Evolutionary conservation across 2,329 filamentous ascomycete species (phyloP).

Genomic region (Coniella vitis): DNA sequence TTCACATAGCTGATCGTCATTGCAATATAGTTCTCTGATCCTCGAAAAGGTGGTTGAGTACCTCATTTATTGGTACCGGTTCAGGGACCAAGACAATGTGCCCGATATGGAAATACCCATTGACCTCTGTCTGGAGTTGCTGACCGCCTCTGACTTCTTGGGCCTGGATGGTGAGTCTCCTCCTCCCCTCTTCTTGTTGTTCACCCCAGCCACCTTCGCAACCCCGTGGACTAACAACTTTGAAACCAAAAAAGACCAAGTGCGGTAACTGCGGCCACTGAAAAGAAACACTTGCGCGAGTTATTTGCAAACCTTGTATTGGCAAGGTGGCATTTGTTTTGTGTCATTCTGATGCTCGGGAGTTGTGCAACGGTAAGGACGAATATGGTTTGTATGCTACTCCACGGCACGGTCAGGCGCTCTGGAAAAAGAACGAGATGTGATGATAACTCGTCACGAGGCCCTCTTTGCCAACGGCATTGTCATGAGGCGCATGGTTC

Average conservation of each 20-base stretch:
- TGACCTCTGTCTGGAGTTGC: conserved; percentile 69
- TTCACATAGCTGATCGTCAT: conserved; percentile 17
- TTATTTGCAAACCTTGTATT: no score
- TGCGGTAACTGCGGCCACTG: neutral
- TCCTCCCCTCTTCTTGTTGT: neutral
- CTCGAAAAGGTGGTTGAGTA: conserved; percentile 80
- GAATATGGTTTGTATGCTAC: neutral
- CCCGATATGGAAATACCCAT: conserved; percentile 76
- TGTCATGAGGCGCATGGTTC: conserved; percentile 1
- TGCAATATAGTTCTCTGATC: conserved; percentile 52
- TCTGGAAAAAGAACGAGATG: conserved; percentile 6
- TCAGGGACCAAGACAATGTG: conserved; percentile 63
- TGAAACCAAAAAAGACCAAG: conserved; percentile 15
- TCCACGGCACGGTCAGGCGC: neutral
- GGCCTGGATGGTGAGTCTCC: conserved; percentile 53
- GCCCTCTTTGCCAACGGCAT: conserved; percentile 4
- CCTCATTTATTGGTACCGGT: conserved; percentile 74
- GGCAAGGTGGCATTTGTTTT: no score
- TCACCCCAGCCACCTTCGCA: neutral
- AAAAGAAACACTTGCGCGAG: conserved; percentile 10
- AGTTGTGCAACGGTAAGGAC: no score
- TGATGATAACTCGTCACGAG: neutral
- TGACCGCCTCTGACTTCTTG: conserved; percentile 72
- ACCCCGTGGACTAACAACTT: conserved; percentile 12
- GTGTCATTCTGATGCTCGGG: no score